Evolutionary conservation across 306 rosid genomes (phyloP).

Genomic region (Cucumis hystrix): DNA sequence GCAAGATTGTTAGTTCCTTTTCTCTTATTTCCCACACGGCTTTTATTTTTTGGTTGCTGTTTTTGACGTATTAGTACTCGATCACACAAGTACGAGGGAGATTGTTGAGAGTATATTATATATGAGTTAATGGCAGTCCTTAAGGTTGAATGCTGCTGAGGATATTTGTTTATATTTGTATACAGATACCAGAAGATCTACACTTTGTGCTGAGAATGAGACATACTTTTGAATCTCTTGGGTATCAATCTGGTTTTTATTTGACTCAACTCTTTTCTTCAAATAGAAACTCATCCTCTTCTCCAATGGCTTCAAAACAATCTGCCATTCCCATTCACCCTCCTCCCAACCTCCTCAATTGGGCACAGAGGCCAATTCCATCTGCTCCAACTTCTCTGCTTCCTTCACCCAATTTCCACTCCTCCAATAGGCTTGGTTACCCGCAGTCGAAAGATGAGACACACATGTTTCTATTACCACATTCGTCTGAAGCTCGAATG

Average conservation of each 20-base stretch:
- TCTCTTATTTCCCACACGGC: neutral
- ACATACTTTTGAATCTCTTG: conserved; percentile 94
- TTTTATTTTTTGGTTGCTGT: neutral
- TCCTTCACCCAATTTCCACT: conserved; percentile 59
- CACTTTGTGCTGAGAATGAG: conserved; percentile 99
- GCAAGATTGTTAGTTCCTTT: conserved; percentile 74
- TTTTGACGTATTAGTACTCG: neutral
- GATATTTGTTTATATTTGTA: neutral
- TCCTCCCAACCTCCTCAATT: conserved; percentile 68
- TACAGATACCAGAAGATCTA: conserved; percentile 90
- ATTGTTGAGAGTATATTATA: neutral
- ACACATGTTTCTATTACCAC: conserved; percentile 71
- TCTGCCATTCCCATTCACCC: conserved; percentile 56
- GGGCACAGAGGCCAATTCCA: conserved; percentile 70
- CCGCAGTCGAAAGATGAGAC: conserved; percentile 66
- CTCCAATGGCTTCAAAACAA: conserved; percentile 55
- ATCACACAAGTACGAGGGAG: neutral
- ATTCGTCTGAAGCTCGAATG: conserved; percentile 46
- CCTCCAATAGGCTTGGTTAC: conserved; percentile 39
- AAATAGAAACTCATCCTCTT: conserved; percentile 51
- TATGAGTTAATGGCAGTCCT: neutral
- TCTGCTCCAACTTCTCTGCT: conserved; percentile 50
- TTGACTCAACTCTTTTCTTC: conserved; percentile 93
- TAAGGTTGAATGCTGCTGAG: neutral
- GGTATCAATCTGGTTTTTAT: conserved; percentile 89